Evolutionary conservation across 179 eudicot genomes (phyloP).

Genomic region (Patellifolia procumbens): DNA sequence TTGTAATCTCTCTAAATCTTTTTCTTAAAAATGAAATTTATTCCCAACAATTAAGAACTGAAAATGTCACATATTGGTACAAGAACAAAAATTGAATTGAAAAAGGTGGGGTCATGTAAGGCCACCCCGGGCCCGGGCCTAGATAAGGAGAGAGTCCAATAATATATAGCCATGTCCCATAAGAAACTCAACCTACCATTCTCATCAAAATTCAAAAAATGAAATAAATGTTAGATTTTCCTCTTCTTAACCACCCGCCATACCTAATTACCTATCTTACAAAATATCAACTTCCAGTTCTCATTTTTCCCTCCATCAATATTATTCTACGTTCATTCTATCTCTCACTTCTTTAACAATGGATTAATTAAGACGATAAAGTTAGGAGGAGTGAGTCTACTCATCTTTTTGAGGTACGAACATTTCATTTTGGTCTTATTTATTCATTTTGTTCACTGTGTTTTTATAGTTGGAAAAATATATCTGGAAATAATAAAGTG

Average conservation of each 20-base stretch:
- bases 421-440: not conserved
- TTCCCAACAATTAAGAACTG: no score
- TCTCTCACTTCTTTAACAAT: not conserved
- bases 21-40: no score
- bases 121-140: not conserved
- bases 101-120: not conserved
- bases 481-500: no score
- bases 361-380: not conserved
- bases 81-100: not conserved
- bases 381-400: not conserved
- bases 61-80: no score
- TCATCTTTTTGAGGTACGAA: not conserved
- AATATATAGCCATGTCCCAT: not conserved
- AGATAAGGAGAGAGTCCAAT: not conserved
- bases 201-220: not conserved
- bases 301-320: not conserved
- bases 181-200: constrained; percentile 7
- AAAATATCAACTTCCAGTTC: not conserved
- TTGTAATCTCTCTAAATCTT: no score
- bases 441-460: not conserved
- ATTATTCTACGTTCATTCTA: not conserved
- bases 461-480: no score
- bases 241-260: not conserved
- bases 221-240: not conserved
- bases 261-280: not conserved